A percentile compares a stretch with the other conserved stretches of the same genome.
phyloP scores from a whole-genome alignment of 2,329 filamentous ascomycete species.

The Lachnellula occidentalis region DNA sequence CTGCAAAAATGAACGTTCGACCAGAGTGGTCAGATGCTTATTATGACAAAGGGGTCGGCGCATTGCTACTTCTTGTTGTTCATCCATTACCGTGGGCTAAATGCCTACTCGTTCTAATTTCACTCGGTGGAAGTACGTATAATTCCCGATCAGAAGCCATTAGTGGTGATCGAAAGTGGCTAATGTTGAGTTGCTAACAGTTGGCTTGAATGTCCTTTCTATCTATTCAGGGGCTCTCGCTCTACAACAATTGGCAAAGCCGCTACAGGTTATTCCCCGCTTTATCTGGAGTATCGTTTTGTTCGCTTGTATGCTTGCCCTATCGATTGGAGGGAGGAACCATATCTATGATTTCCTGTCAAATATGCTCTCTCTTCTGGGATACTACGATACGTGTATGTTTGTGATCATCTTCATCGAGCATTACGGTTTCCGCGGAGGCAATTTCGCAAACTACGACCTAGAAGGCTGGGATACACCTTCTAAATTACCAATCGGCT shows the following conservation, averaged over 20 bases:
- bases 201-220: slow-evolving; percentile 40
- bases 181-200: neutral
- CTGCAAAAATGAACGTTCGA: slow-evolving; percentile 35
- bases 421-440: slow-evolving; percentile 43
- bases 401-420: slow-evolving; percentile 44
- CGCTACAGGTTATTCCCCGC: slow-evolving; percentile 39
- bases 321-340: slow-evolving; percentile 40
- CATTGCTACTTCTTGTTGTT: slow-evolving; percentile 37
- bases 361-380: slow-evolving; percentile 43
- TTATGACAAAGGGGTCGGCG: slow-evolving; percentile 31
- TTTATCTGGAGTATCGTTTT: slow-evolving; percentile 43
- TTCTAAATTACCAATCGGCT: slow-evolving; percentile 37
- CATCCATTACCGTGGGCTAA: slow-evolving; percentile 42
- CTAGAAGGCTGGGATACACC: slow-evolving; percentile 45
- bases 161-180: slow-evolving; percentile 1
- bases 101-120: slow-evolving; percentile 17
- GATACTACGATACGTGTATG: slow-evolving; percentile 46
- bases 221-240: slow-evolving; percentile 38
- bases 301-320: slow-evolving; percentile 40
- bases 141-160: slow-evolving; percentile 6
- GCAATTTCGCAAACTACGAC: slow-evolving; percentile 37
- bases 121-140: neutral
- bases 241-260: slow-evolving; percentile 39
- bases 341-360: slow-evolving; percentile 40
- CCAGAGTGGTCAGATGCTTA: slow-evolving; percentile 23